Evolutionary conservation across 257 asterid genomes (phyloP).

Genomic region (Osmanthus fragrans): DNA sequence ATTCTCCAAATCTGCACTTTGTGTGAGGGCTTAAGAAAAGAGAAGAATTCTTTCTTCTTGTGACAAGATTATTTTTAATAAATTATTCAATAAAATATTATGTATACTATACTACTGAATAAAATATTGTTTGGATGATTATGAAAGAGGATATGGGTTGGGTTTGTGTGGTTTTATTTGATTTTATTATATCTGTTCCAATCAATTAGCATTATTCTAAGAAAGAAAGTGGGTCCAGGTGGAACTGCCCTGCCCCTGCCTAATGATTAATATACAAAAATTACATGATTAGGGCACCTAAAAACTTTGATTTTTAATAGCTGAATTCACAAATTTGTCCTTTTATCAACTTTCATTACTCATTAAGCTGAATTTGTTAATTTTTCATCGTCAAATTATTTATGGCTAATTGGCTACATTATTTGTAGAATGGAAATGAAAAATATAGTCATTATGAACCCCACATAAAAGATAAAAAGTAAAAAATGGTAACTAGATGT

Average conservation of each 20-base stretch:
- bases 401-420: too few relatives aligned
- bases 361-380: neutral
- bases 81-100: neutral
- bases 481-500: too few relatives aligned
- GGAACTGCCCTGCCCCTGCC: slow-evolving; percentile 46
- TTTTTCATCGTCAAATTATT: neutral
- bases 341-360: neutral
- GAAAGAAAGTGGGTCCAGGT: slow-evolving; percentile 43
- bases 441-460: too few relatives aligned
- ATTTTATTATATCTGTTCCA: slow-evolving; percentile 29
- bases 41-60: slow-evolving; percentile 16
- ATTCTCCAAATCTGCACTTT: slow-evolving; percentile 29
- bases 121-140: slow-evolving; percentile 22
- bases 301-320: neutral
- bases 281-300: slow-evolving; percentile 36
- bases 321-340: slow-evolving; percentile 36
- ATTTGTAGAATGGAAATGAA: too few relatives aligned
- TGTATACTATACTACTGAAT: neutral
- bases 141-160: slow-evolving; percentile 42
- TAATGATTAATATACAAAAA: slow-evolving; percentile 26
- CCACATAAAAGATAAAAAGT: too few relatives aligned
- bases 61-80: slow-evolving; percentile 14
- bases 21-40: slow-evolving; percentile 16
- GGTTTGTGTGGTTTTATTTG: slow-evolving; percentile 26
- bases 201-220: slow-evolving; percentile 8